phyloP scores from a whole-genome alignment of 164 flowering plant genomes.

The Vitis riparia region DNA sequence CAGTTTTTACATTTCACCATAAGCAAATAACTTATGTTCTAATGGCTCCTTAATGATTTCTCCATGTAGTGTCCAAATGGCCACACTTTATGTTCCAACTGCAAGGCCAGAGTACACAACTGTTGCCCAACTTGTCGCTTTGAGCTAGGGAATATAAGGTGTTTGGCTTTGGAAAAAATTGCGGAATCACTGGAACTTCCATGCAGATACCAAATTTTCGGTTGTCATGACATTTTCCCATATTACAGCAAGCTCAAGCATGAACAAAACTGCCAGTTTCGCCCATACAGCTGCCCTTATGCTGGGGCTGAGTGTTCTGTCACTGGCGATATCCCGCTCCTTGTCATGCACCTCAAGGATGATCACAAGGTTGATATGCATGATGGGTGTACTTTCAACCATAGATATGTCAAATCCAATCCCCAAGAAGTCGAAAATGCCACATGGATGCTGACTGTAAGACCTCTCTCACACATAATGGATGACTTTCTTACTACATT shows the following conservation, averaged over 20 bases:
- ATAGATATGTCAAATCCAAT: conserved; percentile 66
- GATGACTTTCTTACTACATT: too few species aligned
- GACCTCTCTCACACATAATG: conserved; percentile 11
- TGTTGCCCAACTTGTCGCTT: conserved; percentile 70
- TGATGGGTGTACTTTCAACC: conserved; percentile 67
- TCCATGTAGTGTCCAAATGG: conserved; percentile 63
- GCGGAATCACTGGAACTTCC: conserved; percentile 77
- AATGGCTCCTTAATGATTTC: too few species aligned
- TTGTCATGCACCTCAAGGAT: conserved; percentile 59
- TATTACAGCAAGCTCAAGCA: conserved; percentile 65
- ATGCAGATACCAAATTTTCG: conserved; percentile 49
- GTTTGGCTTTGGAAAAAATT: conserved; percentile 70
- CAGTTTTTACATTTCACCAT: neutral
- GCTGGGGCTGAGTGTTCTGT: conserved; percentile 71
- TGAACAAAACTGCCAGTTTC: conserved; percentile 55
- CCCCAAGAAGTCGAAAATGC: conserved; percentile 67
- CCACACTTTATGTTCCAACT: conserved; percentile 63
- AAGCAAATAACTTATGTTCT: neutral
- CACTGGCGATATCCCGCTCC: conserved; percentile 57
- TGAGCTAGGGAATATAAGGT: conserved; percentile 71
- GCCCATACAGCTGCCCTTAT: conserved; percentile 73
- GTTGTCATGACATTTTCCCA: conserved; percentile 62
- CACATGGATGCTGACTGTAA: conserved; percentile 79
- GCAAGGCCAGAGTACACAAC: conserved; percentile 59
- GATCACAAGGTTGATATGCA: conserved; percentile 86